Evolutionary conservation across 1,284 basidiomycete genomes (phyloP).

Genomic region (Apiotrichum siamense): DNA sequence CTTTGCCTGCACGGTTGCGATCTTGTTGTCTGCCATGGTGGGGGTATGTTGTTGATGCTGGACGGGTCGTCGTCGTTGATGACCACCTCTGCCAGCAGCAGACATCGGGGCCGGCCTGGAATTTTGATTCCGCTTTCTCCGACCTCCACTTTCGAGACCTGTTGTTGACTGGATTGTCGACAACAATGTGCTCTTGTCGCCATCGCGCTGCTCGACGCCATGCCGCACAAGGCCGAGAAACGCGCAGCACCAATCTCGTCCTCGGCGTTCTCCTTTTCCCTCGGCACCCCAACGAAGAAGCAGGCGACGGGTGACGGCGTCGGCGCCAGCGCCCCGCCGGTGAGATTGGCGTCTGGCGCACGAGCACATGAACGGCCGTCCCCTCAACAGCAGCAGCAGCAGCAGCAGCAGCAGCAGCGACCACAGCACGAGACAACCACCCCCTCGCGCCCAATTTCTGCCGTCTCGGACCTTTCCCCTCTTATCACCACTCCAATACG

Average conservation of each 20-base stretch:
- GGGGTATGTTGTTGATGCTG: neutral
- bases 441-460: no score
- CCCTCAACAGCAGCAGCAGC: no score
- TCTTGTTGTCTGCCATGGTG: slow-evolving; percentile 31
- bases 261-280: slow-evolving; percentile 26
- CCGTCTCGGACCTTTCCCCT: no score
- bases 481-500: no score
- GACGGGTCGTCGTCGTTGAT: neutral
- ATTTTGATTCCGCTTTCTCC: slow-evolving; percentile 7
- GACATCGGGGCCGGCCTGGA: neutral
- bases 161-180: neutral
- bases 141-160: slow-evolving; percentile 10
- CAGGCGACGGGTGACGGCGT: neutral
- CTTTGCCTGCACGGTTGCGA: slow-evolving; percentile 35
- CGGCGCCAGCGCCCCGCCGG: neutral
- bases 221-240: slow-evolving; percentile 10
- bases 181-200: neutral
- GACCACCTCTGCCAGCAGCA: no score
- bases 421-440: no score
- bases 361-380: no score
- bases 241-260: slow-evolving; percentile 23
- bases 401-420: no score
- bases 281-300: slow-evolving; percentile 23
- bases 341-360: no score
- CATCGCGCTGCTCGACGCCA: neutral